Evolutionary conservation across 805 yeast genomes (phyloP).

Genomic region (Metschnikowia henanensis): DNA sequence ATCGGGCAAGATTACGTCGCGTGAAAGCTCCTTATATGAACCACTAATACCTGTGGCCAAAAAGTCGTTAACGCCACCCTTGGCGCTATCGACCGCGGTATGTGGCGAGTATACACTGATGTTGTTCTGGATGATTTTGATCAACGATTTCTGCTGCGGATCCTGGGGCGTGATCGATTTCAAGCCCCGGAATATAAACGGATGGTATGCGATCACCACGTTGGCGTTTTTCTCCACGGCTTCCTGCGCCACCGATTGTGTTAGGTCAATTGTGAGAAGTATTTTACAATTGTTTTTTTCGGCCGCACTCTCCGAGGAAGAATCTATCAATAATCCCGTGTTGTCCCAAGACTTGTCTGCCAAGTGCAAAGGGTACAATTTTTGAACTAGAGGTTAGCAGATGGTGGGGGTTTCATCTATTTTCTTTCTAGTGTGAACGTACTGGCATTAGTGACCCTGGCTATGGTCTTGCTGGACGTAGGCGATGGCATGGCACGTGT

Average conservation of each 20-base stretch:
- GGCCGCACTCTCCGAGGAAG: slow-evolving; percentile 28
- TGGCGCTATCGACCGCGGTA: slow-evolving; percentile 92
- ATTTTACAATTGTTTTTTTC: slow-evolving; percentile 29
- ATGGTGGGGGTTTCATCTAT: background rate
- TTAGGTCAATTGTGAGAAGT: slow-evolving; percentile 81
- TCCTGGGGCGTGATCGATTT: slow-evolving; percentile 63
- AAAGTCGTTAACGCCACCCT: slow-evolving; percentile 95
- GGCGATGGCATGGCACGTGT: slow-evolving; percentile 18
- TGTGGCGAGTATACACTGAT: slow-evolving; percentile 94
- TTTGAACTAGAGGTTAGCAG: slow-evolving; percentile 50
- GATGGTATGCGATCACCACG: slow-evolving; percentile 82
- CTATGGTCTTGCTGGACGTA: slow-evolving; percentile 47
- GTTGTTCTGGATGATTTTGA: slow-evolving; percentile 71
- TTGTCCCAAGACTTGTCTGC: slow-evolving; percentile 96
- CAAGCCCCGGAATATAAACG: slow-evolving; percentile 88
- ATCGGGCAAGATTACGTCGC: slow-evolving; percentile 47
- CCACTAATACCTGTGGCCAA: slow-evolving; percentile 57
- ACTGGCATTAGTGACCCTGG: slow-evolving; percentile 40
- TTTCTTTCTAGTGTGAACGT: slow-evolving; percentile 23
- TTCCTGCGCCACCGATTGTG: slow-evolving; percentile 80
- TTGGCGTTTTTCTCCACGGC: slow-evolving; percentile 59
- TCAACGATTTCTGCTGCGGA: slow-evolving; percentile 79
- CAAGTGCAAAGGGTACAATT: slow-evolving; percentile 72
- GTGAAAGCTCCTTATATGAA: slow-evolving; percentile 24
- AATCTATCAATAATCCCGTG: slow-evolving; percentile 85